These are phyloP conservation scores for Fusarium coffeatum DNA, from an alignment of 2,329 filamentous ascomycete genomes.

Conservation along the genomic window DNA sequence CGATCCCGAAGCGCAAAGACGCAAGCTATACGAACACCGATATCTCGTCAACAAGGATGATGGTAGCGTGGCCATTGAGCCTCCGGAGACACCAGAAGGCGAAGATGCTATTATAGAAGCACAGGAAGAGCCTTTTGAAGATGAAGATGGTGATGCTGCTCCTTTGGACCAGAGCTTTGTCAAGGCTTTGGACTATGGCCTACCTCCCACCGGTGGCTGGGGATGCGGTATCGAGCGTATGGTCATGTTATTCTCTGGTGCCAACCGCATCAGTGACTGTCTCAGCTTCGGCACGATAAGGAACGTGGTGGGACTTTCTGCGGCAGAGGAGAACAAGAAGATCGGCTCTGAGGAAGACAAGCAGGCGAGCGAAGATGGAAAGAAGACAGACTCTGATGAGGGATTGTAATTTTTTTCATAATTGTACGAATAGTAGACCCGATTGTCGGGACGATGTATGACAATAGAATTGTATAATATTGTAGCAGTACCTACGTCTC, in stretches of 20 bases:
- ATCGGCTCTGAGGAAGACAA: slow-evolving; percentile 5
- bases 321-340: slow-evolving; percentile 48
- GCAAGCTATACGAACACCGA: slow-evolving; percentile 77
- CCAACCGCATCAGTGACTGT: slow-evolving; percentile 84
- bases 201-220: slow-evolving; percentile 98
- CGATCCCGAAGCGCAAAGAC: slow-evolving; percentile 84
- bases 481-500: slow-evolving; percentile 33
- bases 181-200: slow-evolving; percentile 83
- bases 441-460: slow-evolving; percentile 34
- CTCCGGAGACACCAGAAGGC: slow-evolving; percentile 14
- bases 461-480: slow-evolving; percentile 43
- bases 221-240: slow-evolving; percentile 92
- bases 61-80: slow-evolving; percentile 49
- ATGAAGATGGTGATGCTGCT: slow-evolving; percentile 59
- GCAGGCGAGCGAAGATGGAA: slow-evolving; percentile 41
- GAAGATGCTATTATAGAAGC: slow-evolving; percentile 13
- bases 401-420: slow-evolving; percentile 7
- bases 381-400: slow-evolving; percentile 25
- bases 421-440: slow-evolving; percentile 17
- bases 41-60: slow-evolving; percentile 52
- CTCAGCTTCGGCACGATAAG: slow-evolving; percentile 88
- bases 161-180: slow-evolving; percentile 83
- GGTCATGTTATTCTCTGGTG: slow-evolving; percentile 88
- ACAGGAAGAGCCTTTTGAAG: slow-evolving; percentile 39
- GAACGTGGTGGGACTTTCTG: slow-evolving; percentile 69